These are phyloP conservation scores for Syzygium jambos DNA, from an alignment of 345 rosid genomes.

Conservation along the genomic window DNA sequence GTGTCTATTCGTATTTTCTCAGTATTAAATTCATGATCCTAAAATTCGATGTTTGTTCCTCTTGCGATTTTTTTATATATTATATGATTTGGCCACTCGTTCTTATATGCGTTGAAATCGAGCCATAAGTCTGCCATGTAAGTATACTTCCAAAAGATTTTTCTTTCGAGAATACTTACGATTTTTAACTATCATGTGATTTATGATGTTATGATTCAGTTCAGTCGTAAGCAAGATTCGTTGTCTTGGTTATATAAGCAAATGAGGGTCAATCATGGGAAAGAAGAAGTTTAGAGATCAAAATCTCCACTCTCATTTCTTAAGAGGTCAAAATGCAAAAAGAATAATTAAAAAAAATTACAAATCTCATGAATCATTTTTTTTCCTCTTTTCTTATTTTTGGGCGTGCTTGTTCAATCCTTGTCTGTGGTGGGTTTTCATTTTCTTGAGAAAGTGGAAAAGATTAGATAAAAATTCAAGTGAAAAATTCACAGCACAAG, in stretches of 20 bases:
- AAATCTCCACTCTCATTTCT: not conserved
- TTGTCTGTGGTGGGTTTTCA: not conserved
- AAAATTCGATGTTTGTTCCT: not conserved
- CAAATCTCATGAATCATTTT: no score
- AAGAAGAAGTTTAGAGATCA: not conserved
- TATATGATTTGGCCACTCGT: accelerated
- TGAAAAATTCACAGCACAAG: not conserved
- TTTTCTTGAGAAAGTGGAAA: not conserved
- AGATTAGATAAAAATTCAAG: not conserved
- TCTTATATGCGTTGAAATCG: not conserved
- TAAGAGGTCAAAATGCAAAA: not conserved
- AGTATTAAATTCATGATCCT: accelerated
- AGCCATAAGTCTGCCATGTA: not conserved
- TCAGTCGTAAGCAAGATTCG: not conserved
- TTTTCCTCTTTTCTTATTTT: not conserved
- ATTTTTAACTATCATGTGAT: not conserved
- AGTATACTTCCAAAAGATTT: not conserved
- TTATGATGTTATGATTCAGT: not conserved
- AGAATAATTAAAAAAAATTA: no score
- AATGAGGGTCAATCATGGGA: not conserved
- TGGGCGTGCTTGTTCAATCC: not conserved
- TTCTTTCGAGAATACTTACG: not conserved
- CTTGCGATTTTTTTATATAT: not conserved
- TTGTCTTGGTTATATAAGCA: not conserved
- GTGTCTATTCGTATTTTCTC: not conserved